phyloP scores from a whole-genome alignment of 129 eudicot genomes.

The Ambrosia trifida region DNA sequence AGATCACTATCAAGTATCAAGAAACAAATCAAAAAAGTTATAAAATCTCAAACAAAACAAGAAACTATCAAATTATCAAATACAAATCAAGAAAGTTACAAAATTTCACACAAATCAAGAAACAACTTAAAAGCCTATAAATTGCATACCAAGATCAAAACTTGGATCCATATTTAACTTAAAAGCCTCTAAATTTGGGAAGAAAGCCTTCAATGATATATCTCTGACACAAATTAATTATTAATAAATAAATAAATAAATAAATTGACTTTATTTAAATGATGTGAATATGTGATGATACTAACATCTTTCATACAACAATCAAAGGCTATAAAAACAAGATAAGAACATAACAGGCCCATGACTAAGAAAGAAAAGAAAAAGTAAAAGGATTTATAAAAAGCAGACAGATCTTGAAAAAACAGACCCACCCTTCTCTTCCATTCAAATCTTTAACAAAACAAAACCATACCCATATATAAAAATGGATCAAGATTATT shows the following conservation, averaged over 20 bases:
- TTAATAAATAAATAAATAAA: constrained; percentile 18
- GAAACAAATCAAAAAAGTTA: constrained; percentile 4
- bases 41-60: constrained; percentile 8
- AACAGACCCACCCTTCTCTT: constrained; percentile 49
- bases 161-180: constrained; percentile 22
- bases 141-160: constrained; percentile 5
- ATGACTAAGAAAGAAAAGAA: constrained; percentile 33
- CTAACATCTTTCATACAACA: constrained; percentile 30
- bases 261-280: constrained; percentile 3
- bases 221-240: constrained; percentile 11
- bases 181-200: constrained; percentile 18
- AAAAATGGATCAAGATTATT: constrained; percentile 44
- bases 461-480: constrained; percentile 48
- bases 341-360: constrained; percentile 49
- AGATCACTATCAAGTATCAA: constrained; percentile 15
- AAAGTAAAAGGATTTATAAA: constrained; percentile 39
- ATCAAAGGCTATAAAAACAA: constrained; percentile 40
- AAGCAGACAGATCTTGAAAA: constrained; percentile 72
- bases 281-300: constrained; percentile 31
- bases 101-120: not conserved
- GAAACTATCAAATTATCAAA: not conserved
- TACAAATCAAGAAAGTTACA: constrained; percentile 11
- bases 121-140: not conserved
- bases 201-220: not conserved
- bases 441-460: constrained; percentile 53